Percentiles rank a stretch among this genome's conserved stretches.
These are phyloP conservation scores for Cyclotella distinguenda DNA, from an alignment of 108 stramenopile species.

Conservation along the genomic window DNA sequence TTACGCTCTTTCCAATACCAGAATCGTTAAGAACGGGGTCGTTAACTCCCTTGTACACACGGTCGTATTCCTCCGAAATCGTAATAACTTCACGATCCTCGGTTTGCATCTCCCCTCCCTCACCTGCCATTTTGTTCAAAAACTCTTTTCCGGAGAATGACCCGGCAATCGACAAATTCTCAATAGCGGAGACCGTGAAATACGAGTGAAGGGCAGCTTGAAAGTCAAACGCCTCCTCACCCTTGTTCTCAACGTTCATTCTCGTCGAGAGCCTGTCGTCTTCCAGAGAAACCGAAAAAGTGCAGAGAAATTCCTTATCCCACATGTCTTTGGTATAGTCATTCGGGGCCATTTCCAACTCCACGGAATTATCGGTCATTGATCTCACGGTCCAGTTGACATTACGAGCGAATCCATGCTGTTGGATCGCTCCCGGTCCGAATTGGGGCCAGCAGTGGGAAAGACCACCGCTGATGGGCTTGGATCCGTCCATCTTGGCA, in stretches of 20 bases:
- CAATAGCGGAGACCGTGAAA: slow-evolving; percentile 89
- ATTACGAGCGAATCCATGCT: slow-evolving; percentile 98
- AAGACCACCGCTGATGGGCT: slow-evolving; percentile 94
- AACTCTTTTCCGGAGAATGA: slow-evolving; percentile 90
- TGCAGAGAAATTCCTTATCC: slow-evolving; percentile 91
- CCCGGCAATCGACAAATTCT: slow-evolving; percentile 85
- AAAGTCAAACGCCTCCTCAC: slow-evolving; percentile 88
- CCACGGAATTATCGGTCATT: slow-evolving; percentile 70
- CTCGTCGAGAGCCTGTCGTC: slow-evolving; percentile 82
- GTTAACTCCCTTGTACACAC: slow-evolving; percentile 92
- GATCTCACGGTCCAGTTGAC: slow-evolving; percentile 88
- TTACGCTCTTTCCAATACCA: slow-evolving; percentile 82
- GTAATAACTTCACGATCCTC: slow-evolving; percentile 84
- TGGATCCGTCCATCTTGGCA: slow-evolving; percentile 96
- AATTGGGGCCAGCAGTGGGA: slow-evolving; percentile 95
- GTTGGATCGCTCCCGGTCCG: slow-evolving; percentile 92
- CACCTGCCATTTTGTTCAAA: slow-evolving; percentile 85
- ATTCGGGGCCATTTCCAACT: slow-evolving; percentile 75
- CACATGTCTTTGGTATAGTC: slow-evolving; percentile 96
- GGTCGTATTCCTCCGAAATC: slow-evolving; percentile 89
- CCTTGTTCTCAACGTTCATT: slow-evolving; percentile 86
- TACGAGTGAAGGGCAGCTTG: slow-evolving; percentile 95
- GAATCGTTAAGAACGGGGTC: slow-evolving; percentile 89
- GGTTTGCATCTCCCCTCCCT: slow-evolving; percentile 86
- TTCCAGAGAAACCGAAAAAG: slow-evolving; percentile 79